Evolutionary conservation across 106 monocot genomes (phyloP).

Genomic region (Dactylorhiza incarnata): DNA sequence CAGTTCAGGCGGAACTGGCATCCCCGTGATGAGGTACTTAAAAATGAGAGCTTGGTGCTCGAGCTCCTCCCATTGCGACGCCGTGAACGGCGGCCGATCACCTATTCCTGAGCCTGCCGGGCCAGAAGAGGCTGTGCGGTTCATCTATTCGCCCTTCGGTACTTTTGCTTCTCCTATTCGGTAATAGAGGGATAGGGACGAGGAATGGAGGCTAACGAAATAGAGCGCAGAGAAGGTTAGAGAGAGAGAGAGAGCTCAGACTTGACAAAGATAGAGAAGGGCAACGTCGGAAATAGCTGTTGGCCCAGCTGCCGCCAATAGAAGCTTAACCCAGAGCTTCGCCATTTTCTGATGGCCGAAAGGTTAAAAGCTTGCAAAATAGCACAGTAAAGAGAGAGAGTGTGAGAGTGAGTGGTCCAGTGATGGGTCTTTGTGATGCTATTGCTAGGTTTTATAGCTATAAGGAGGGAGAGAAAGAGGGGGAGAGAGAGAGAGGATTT

Average conservation of each 20-base stretch:
- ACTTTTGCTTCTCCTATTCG: not conserved
- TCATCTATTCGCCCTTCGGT: slow-evolving; percentile 5
- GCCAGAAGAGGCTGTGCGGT: not conserved
- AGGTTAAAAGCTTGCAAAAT: not conserved
- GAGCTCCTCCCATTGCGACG: slow-evolving; percentile 51
- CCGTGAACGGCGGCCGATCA: slow-evolving; percentile 27
- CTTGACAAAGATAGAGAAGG: not conserved
- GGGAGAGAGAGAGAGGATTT: not conserved
- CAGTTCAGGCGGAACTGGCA: slow-evolving; percentile 32
- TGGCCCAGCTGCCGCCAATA: not conserved
- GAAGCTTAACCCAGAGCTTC: not conserved
- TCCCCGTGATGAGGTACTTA: slow-evolving; percentile 36
- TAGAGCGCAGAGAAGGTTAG: not conserved
- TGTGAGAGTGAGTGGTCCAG: not conserved
- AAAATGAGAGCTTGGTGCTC: slow-evolving; percentile 48
- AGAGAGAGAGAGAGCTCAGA: not conserved
- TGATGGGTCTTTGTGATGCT: not conserved
- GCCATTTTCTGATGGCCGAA: not conserved
- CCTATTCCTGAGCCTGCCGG: not conserved
- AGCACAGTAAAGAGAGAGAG: not conserved
- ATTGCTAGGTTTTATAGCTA: slow-evolving; percentile 3
- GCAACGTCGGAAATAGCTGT: not conserved
- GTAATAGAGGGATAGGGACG: not conserved
- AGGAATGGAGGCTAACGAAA: too few relatives aligned
- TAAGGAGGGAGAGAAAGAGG: not conserved